These are phyloP conservation scores for Allium sativum DNA, from an alignment of 106 monocot species.

Conservation along the genomic window DNA sequence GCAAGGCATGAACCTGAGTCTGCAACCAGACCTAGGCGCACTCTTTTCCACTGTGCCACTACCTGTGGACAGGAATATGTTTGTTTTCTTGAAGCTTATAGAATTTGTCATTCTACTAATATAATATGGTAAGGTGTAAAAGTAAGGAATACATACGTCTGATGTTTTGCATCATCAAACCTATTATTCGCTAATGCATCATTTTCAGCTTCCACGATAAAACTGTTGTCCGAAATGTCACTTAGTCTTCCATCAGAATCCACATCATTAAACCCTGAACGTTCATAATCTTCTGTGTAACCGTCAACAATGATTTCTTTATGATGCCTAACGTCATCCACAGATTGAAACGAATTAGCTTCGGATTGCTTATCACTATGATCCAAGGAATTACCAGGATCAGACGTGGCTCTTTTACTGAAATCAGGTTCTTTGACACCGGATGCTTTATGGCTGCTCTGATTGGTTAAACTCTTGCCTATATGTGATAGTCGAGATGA, in stretches of 20 bases:
- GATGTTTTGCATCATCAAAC: background rate
- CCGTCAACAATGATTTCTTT: slow-evolving; percentile 3
- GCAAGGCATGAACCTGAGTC: too few relatives aligned
- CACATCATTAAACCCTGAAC: slow-evolving; percentile 28
- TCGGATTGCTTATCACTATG: slow-evolving; percentile 47
- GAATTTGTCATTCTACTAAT: too few relatives aligned
- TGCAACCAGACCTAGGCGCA: too few relatives aligned
- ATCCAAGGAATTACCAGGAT: slow-evolving; percentile 34
- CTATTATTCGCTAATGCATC: slow-evolving; percentile 29
- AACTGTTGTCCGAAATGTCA: slow-evolving; percentile 52
- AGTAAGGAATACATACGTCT: too few relatives aligned
- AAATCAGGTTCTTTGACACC: slow-evolving; percentile 9
- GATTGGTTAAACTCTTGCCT: slow-evolving; percentile 5
- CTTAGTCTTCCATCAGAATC: slow-evolving; percentile 55
- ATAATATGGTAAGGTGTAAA: too few relatives aligned
- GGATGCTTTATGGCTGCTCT: slow-evolving; percentile 3
- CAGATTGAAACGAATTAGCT: slow-evolving; percentile 32
- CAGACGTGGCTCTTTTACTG: slow-evolving; percentile 23
- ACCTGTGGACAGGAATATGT: too few relatives aligned
- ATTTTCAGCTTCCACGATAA: slow-evolving; percentile 47
- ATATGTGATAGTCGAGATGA: slow-evolving; percentile 17
- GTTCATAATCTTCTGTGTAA: slow-evolving; percentile 22
- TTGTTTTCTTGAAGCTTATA: too few relatives aligned
- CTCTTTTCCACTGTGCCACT: too few relatives aligned
- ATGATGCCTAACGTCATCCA: slow-evolving; percentile 7